Evolutionary conservation across 2,329 filamentous ascomycete genomes (phyloP).

Genomic region (Passalora sequoiae): DNA sequence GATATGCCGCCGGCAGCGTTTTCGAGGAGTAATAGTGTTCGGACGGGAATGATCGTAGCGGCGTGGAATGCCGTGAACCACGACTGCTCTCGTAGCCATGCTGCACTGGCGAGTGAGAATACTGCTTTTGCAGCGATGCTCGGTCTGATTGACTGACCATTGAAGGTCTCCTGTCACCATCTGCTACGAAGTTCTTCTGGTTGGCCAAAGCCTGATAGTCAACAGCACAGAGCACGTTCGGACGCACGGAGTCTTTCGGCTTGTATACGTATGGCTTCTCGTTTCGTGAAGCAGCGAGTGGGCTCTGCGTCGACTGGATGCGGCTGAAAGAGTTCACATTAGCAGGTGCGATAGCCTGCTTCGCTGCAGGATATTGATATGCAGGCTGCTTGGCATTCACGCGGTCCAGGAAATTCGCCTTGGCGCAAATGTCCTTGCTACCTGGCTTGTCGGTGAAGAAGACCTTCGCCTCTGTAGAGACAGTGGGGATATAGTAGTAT

Average conservation of each 20-base stretch:
- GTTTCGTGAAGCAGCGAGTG: conserved; percentile 12
- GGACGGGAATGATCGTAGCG: conserved; percentile 31
- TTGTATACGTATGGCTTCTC: conserved; percentile 38
- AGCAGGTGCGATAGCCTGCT: conserved; percentile 23
- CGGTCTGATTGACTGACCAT: conserved; percentile 8
- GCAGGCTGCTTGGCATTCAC: conserved; percentile 42
- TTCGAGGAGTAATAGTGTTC: conserved; percentile 37
- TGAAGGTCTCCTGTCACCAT: conserved; percentile 19
- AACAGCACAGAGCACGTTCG: conserved; percentile 25
- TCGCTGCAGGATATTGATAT: conserved; percentile 20
- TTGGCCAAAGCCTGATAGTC: conserved; percentile 30
- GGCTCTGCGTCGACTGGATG: conserved; percentile 13
- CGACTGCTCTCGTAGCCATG: conserved; percentile 27
- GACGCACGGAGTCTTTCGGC: conserved; percentile 30
- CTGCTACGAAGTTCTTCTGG: conserved; percentile 27
- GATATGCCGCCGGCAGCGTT: conserved; percentile 33
- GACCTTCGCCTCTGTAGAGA: conserved; percentile 82
- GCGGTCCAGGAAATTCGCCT: conserved; percentile 68
- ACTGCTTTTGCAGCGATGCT: conserved; percentile 1
- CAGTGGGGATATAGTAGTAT: conserved; percentile 82
- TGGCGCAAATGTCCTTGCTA: conserved; percentile 58
- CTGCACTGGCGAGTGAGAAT: conserved; percentile 7
- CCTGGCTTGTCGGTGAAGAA: conserved; percentile 80
- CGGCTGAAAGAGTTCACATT: conserved; percentile 17
- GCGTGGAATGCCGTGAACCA: conserved; percentile 20